These are phyloP conservation scores for Starmerella vaccinii DNA, from an alignment of 805 yeast species.

Conservation along the genomic window DNA sequence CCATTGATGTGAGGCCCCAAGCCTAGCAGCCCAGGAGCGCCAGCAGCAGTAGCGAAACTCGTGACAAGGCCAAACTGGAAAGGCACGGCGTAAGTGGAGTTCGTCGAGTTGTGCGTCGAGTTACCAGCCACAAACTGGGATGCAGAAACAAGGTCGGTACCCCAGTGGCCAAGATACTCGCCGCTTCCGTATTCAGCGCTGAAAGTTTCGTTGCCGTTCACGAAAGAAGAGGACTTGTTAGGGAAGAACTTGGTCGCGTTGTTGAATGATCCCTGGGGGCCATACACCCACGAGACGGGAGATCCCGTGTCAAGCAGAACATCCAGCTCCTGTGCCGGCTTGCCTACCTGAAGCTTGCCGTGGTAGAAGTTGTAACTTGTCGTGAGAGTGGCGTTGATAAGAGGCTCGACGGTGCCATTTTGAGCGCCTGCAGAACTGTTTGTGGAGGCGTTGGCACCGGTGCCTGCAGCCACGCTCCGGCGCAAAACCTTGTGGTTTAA, in stretches of 20 bases:
- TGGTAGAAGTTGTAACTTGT: constrained; percentile 32
- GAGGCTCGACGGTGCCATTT: constrained; percentile 14
- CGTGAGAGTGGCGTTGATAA: constrained; percentile 23
- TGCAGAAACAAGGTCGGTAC: constrained; percentile 25
- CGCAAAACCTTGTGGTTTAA: constrained; percentile 2
- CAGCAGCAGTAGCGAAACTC: constrained; percentile 21
- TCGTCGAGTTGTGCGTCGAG: constrained; percentile 8
- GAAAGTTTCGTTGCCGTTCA: constrained; percentile 31
- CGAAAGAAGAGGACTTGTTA: constrained; percentile 28
- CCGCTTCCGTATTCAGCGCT: constrained; percentile 35
- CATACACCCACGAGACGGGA: constrained; percentile 41
- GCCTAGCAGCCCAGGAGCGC: constrained; percentile 27
- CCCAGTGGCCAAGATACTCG: constrained; percentile 30
- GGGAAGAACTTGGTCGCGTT: constrained; percentile 27
- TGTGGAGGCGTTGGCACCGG: not conserved
- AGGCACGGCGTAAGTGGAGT: constrained; percentile 8
- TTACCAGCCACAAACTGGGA: constrained; percentile 18
- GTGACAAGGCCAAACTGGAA: constrained; percentile 30
- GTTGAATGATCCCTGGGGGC: constrained; percentile 28
- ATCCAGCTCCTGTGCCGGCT: constrained; percentile 36
- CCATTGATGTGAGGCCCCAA: constrained; percentile 25
- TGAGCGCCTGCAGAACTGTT: not conserved
- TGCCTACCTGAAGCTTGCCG: constrained; percentile 33
- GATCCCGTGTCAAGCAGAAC: constrained; percentile 43
- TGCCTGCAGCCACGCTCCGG: not conserved